phyloP scores from a whole-genome alignment of 2,329 filamentous ascomycete species.

The Monosporascus sp. region DNA sequence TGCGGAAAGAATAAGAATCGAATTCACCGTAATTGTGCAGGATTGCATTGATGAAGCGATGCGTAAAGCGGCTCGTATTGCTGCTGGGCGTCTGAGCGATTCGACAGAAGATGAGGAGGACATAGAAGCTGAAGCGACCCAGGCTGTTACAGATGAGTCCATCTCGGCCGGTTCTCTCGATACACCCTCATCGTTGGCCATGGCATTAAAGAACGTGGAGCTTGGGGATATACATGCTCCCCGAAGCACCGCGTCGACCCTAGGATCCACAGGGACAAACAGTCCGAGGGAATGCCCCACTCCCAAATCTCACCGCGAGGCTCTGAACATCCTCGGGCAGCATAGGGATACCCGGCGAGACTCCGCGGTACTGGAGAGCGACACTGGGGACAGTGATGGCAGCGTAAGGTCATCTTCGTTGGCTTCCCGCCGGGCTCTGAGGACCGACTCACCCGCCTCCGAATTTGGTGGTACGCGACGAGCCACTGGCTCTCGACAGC shows the following conservation, averaged over 20 bases:
- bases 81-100: conserved; percentile 77
- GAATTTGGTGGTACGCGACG: conserved; percentile 74
- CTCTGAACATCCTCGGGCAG: conserved; percentile 51
- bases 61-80: conserved; percentile 82
- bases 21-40: conserved; percentile 88
- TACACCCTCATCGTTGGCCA: conserved; percentile 49
- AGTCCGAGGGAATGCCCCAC: conserved; percentile 90
- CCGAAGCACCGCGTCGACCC: conserved; percentile 50
- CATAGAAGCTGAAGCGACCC: conserved; percentile 29
- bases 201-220: conserved; percentile 44
- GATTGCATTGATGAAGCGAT: conserved; percentile 93
- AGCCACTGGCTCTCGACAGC: conserved; percentile 72
- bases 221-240: conserved; percentile 35
- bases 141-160: conserved; percentile 45
- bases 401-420: conserved; percentile 78
- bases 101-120: conserved; percentile 59
- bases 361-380: conserved; percentile 77
- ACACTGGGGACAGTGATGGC: conserved; percentile 79
- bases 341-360: conserved; percentile 65
- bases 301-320: conserved; percentile 72
- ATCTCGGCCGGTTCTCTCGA: conserved; percentile 56
- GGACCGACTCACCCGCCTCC: conserved; percentile 86
- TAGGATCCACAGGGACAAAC: conserved; percentile 76
- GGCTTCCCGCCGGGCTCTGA: conserved; percentile 58
- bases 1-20: conserved; percentile 87